A percentile compares a stretch with the other conserved stretches of the same genome.
Evolutionary conservation across 306 rosid species (phyloP).

Genomic region (Comarum palustre): DNA sequence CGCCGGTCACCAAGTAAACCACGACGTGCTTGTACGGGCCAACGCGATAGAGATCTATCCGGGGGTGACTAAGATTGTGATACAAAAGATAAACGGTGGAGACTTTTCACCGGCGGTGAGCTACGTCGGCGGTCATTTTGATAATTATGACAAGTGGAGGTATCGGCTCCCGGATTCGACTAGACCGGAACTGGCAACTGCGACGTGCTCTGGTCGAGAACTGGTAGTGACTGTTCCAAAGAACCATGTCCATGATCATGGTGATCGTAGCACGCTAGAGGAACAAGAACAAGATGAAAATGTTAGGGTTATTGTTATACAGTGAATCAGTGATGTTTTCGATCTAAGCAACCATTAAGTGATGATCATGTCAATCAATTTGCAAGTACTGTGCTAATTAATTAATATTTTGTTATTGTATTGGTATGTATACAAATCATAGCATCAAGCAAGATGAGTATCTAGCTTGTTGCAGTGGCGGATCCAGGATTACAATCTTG

Average conservation of each 20-base stretch:
- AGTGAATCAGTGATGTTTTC: background rate
- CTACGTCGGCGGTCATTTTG: background rate
- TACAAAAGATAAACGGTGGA: constrained; percentile 32
- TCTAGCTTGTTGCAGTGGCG: too few species aligned
- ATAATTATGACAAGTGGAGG: constrained; percentile 35
- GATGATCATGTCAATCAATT: background rate
- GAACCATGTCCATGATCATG: background rate
- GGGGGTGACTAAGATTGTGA: constrained; percentile 42
- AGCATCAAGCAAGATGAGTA: too few species aligned
- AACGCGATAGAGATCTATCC: constrained; percentile 44
- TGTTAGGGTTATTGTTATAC: constrained; percentile 1
- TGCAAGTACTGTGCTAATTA: background rate
- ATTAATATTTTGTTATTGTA: background rate
- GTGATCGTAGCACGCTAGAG: background rate
- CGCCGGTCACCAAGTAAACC: background rate
- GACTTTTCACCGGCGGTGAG: constrained; percentile 19
- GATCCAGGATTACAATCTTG: too few species aligned
- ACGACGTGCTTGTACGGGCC: constrained; percentile 32
- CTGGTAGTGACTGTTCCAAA: constrained; percentile 59
- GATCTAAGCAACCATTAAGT: background rate
- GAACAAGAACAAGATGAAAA: background rate
- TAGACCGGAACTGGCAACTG: constrained; percentile 45
- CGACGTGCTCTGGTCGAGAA: constrained; percentile 38
- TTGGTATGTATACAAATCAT: too few species aligned
- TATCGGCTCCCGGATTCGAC: constrained; percentile 46